Evolutionary conservation across 495 filamentous ascomycete genomes (phyloP).

Genomic region (Lasiosphaeria ovina): DNA sequence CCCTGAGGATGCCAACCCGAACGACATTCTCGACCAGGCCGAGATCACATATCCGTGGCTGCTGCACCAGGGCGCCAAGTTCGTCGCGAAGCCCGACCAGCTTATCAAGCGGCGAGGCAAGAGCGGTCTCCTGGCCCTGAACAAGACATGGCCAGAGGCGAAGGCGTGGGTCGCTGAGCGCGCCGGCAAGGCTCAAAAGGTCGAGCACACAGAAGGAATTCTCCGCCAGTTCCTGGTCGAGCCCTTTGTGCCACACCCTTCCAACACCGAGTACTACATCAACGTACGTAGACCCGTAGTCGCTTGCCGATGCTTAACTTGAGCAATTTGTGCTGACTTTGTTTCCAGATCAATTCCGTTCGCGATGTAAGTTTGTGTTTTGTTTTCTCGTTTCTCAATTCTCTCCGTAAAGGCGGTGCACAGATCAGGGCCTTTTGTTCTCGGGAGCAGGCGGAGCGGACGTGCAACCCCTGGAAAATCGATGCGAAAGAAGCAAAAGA

Average conservation of each 20-base stretch:
- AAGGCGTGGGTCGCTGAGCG: slow-evolving; percentile 89
- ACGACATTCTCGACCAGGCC: slow-evolving; percentile 88
- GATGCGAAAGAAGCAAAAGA: neutral
- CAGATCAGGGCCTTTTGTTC: neutral
- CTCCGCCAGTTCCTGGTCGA: slow-evolving; percentile 96
- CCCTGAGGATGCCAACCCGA: slow-evolving; percentile 78
- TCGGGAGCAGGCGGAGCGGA: slow-evolving; percentile 14
- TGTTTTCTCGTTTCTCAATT: slow-evolving; percentile 5
- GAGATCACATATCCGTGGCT: slow-evolving; percentile 96
- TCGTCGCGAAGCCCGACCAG: slow-evolving; percentile 99
- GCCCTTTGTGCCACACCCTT: slow-evolving; percentile 93
- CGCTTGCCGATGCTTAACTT: slow-evolving; percentile 63
- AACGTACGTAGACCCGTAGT: slow-evolving; percentile 70
- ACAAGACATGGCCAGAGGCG: slow-evolving; percentile 95
- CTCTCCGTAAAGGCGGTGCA: neutral
- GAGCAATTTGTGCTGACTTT: slow-evolving; percentile 53
- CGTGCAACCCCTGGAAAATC: neutral
- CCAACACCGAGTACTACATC: slow-evolving; percentile 96
- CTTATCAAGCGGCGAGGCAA: slow-evolving; percentile 99
- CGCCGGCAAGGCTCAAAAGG: slow-evolving; percentile 85
- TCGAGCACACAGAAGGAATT: slow-evolving; percentile 86
- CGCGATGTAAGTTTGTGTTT: slow-evolving; percentile 34
- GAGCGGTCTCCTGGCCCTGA: slow-evolving; percentile 92
- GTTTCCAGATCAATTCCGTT: slow-evolving; percentile 35
- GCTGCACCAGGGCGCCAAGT: slow-evolving; percentile 74